Conservation (phyloP, 108 stramenopile genomes). For the Licmophora abbreviata region DNA sequence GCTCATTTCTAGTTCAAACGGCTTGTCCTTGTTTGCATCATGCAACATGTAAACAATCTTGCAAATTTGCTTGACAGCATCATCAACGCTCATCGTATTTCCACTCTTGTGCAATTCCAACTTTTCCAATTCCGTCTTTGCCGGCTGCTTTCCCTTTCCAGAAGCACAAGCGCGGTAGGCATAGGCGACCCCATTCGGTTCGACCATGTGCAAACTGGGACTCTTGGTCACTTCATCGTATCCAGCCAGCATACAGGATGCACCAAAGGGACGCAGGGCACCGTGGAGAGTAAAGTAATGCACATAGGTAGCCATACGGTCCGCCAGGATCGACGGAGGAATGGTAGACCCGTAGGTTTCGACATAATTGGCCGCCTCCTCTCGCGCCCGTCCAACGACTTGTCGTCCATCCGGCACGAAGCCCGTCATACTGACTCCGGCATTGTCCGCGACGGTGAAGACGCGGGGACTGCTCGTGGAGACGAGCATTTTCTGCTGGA, state of each 20-base stretch:
- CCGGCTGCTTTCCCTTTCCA: conserved; percentile 96
- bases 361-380: conserved; percentile 82
- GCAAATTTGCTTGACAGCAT: conserved; percentile 94
- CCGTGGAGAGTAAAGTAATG: conserved; percentile 98
- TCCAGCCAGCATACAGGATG: conserved; percentile 74
- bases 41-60: conserved; percentile 89
- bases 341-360: conserved; percentile 82
- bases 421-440: conserved; percentile 86
- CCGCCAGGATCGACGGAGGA: conserved; percentile 73
- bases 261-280: conserved; percentile 94
- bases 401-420: conserved; percentile 93
- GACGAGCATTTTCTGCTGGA: conserved; percentile 88
- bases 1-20: conserved; percentile 94
- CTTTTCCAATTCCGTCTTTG: conserved; percentile 99
- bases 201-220: conserved; percentile 86
- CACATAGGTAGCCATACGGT: conserved; percentile 86
- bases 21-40: conserved; percentile 95
- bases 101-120: conserved; percentile 64
- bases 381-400: conserved; percentile 84
- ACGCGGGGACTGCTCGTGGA: conserved; percentile 66
- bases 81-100: conserved; percentile 25
- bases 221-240: conserved; percentile 84
- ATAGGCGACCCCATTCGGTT: conserved; percentile 85
- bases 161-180: conserved; percentile 93
- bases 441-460: conserved; percentile 60